Evolutionary conservation across 2,329 filamentous ascomycete species (phyloP).

Genomic region (Bipolaris victoriae): DNA sequence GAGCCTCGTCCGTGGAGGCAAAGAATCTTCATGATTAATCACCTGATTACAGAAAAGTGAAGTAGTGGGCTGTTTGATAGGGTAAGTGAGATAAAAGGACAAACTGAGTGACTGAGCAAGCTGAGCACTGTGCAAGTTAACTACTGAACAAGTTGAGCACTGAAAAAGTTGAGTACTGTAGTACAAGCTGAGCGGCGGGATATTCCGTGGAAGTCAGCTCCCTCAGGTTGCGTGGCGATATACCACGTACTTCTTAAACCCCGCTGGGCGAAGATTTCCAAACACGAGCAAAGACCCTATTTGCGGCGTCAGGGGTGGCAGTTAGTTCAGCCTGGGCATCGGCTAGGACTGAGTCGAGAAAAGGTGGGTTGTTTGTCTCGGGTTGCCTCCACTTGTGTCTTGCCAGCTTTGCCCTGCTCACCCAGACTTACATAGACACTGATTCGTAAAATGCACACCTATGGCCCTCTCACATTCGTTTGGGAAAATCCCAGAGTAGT

Average conservation of each 20-base stretch:
- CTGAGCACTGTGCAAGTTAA: no score
- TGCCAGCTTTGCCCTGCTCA: no score
- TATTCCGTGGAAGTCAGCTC: neutral
- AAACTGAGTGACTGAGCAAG: neutral
- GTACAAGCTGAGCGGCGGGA: neutral
- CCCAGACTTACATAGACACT: no score
- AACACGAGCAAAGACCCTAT: neutral
- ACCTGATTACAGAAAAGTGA: neutral
- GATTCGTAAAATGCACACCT: no score
- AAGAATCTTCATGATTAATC: slow-evolving; percentile 1
- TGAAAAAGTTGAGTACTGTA: neutral
- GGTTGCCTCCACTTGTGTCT: no score
- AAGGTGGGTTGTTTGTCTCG: no score
- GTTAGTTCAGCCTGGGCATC: no score
- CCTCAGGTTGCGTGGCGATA: neutral
- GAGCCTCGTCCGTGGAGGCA: slow-evolving; percentile 2
- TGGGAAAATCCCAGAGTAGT: no score
- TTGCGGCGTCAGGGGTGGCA: no score
- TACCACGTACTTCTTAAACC: neutral
- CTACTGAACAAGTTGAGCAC: neutral
- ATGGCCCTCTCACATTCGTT: no score
- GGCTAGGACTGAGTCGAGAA: no score
- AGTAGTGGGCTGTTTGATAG: neutral
- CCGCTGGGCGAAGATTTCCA: neutral
- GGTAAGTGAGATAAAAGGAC: no score